Conservation (phyloP, 352 stramenopile species). For the Phytophthora foliorum region DNA sequence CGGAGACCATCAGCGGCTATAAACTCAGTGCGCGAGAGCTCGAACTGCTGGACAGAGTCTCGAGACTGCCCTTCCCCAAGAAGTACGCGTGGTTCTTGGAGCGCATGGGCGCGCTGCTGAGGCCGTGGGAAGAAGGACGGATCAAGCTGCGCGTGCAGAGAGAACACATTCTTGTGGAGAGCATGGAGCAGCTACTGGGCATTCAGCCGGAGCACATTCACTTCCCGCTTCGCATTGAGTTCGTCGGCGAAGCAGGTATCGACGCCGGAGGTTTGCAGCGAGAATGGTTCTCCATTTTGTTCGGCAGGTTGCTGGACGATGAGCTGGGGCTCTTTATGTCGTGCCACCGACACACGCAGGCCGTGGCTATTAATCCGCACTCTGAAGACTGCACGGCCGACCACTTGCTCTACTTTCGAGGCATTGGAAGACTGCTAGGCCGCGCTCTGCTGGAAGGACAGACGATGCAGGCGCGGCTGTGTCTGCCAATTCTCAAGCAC, state of each 20-base stretch:
- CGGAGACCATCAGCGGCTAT: conserved; percentile 74
- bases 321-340: conserved; percentile 81
- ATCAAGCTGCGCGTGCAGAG: conserved; percentile 85
- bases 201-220: conserved; percentile 82
- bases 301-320: conserved; percentile 72
- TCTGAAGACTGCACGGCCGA: conserved; percentile 78
- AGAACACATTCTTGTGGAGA: conserved; percentile 81
- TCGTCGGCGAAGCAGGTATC: conserved; percentile 82
- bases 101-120: conserved; percentile 67
- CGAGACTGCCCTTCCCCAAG: conserved; percentile 72
- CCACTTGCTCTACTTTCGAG: conserved; percentile 91
- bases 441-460: conserved; percentile 80
- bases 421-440: conserved; percentile 74
- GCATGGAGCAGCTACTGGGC: conserved; percentile 83
- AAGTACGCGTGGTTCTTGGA: conserved; percentile 91
- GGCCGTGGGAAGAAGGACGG: conserved; percentile 83
- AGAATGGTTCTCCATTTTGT: conserved; percentile 88
- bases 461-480: conserved; percentile 76
- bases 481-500: conserved; percentile 83
- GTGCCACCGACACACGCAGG: conserved; percentile 74
- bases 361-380: conserved; percentile 80
- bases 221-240: conserved; percentile 89
- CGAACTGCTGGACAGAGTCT: conserved; percentile 71
- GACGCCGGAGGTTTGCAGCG: conserved; percentile 82
- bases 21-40: conserved; percentile 64